Evolutionary conservation across 306 rosid species (phyloP), one percentile per base, ranked within the genome.

Genomic region (Inga oerstediana): DNA sequence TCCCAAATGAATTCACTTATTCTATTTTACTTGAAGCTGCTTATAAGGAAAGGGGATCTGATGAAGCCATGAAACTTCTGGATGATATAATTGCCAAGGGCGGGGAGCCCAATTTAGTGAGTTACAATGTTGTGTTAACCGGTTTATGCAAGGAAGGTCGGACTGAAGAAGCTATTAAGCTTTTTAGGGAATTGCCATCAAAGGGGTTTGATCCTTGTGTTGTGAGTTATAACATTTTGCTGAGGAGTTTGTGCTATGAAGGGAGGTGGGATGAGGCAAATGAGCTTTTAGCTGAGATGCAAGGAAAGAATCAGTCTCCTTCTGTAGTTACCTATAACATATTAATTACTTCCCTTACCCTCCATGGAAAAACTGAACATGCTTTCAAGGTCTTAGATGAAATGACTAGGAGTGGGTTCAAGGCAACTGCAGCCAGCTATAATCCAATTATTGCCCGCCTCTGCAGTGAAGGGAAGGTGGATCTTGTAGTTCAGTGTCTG

Each of bases 91-190:
- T 94, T 89, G 92, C 93, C 22, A 92, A 89, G 70, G 99, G 98
- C 5, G 97, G 99, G 52, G 78, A 86, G 78, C 97, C 91, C 58
- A 91, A 92, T 88, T 87, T 96, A 88, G 97, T 94, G 78, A 90
- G 94, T 79, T 92, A 96, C 85, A 96, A 96, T 89, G 93, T 94
- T 48, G 79, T 96, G 87, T 81, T 92, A 27, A 94, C 97, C 67
- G 98, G 97, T 14, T 81, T 96, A 87, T 96, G 97, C 85, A 92
- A 92, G 91, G 99, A 96, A 87, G 93, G 89, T 52, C 92, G 98
- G 87, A 92, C 74, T n/a, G 92, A 92, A 78, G 99, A 92, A 74
- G 99, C 97, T n/a, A 83, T 90, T 19, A 56, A 19, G 83, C 84
- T 92, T 81, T 96, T 96, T 61, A 82, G 94, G 87, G 86, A 85